A percentile compares a stretch with the other conserved stretches of the same genome.
These are phyloP conservation scores for Puccinia polysora DNA, from an alignment of 1,284 basidiomycete species.

Conservation along the genomic window DNA sequence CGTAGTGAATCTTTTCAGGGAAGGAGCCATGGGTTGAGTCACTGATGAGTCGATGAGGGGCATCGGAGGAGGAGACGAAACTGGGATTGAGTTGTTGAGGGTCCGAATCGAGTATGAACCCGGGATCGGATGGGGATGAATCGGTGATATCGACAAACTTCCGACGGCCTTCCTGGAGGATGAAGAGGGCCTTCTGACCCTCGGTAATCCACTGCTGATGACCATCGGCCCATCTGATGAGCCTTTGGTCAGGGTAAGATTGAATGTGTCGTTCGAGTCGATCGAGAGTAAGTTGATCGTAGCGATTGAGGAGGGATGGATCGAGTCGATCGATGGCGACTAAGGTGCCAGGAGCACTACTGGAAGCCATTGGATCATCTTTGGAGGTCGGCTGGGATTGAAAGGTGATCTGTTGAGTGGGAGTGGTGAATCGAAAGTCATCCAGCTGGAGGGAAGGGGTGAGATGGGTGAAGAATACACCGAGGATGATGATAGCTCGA, in stretches of 20 bases:
- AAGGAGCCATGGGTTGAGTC: neutral
- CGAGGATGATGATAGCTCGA: too few relatives aligned
- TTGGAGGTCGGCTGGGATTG: neutral
- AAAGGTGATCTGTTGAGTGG: neutral
- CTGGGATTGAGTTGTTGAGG: neutral
- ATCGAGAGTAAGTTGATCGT: too few relatives aligned
- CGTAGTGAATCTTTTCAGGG: constrained; percentile 43
- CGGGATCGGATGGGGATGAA: neutral
- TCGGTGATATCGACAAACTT: constrained; percentile 51
- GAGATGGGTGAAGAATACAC: too few relatives aligned
- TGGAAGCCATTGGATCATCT: neutral
- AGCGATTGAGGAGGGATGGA: neutral
- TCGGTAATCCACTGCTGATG: constrained; percentile 46
- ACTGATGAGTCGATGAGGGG: too few relatives aligned
- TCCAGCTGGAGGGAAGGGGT: too few relatives aligned
- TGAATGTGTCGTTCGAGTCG: constrained; percentile 46
- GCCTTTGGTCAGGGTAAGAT: constrained; percentile 46
- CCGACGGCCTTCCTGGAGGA: constrained; percentile 43
- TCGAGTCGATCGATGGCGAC: neutral
- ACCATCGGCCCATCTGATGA: constrained; percentile 45
- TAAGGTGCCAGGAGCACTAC: neutral
- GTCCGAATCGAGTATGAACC: neutral
- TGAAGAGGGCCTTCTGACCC: constrained; percentile 50
- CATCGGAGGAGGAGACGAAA: constrained; percentile 11
- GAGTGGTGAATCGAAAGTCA: neutral